Percentiles rank a stretch among this genome's conserved stretches.
These are phyloP conservation scores for Solanum bukasovii DNA, from an alignment of 257 asterid genomes.

Conservation along the genomic window DNA sequence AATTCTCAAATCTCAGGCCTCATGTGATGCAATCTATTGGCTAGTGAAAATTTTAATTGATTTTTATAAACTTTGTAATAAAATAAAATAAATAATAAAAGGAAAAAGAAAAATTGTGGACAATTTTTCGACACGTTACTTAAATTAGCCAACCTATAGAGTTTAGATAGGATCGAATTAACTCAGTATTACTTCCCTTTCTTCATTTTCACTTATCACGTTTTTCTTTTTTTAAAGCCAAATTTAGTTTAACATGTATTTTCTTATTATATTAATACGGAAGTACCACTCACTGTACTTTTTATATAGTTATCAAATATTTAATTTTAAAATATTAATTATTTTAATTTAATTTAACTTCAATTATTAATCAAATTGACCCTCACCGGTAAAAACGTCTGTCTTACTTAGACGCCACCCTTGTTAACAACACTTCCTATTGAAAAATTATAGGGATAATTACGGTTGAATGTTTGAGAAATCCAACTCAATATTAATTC, in stretches of 20 bases:
- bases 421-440: background rate
- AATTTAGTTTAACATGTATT: no score
- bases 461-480: no score
- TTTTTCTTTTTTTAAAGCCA: no score
- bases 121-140: background rate
- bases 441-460: no score
- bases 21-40: background rate
- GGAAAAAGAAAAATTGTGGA: background rate
- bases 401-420: background rate
- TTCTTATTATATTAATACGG: no score
- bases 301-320: no score
- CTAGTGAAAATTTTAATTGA: background rate
- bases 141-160: background rate
- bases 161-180: background rate
- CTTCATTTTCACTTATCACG: background rate
- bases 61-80: background rate
- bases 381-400: background rate
- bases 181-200: no score
- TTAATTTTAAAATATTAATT: no score
- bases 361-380: background rate
- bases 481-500: background rate
- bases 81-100: background rate
- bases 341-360: no score
- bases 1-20: no score
- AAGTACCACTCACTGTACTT: no score